Evolutionary conservation across 805 yeast genomes (phyloP).

Genomic region (Saitoella complicata): DNA sequence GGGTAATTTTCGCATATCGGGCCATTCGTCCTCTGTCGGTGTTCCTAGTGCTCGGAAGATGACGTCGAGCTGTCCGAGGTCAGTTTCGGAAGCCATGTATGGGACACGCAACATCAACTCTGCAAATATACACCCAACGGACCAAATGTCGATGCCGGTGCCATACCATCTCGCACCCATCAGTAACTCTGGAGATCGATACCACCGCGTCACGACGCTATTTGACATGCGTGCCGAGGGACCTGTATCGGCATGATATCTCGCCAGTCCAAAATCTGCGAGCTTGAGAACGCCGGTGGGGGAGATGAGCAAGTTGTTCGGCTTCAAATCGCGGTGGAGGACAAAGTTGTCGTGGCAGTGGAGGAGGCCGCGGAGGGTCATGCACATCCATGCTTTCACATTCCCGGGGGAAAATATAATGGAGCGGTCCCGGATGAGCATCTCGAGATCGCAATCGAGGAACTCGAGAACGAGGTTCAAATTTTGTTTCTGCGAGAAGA

Average conservation of each 20-base stretch:
- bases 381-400: conserved; percentile 81
- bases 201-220: conserved; percentile 96
- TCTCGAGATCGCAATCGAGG: conserved; percentile 81
- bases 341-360: conserved; percentile 89
- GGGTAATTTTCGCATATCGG: not conserved
- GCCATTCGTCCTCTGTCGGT: conserved; percentile 25
- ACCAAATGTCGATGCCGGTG: conserved; percentile 86
- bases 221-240: conserved; percentile 61
- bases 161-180: conserved; percentile 83
- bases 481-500: conserved; percentile 47
- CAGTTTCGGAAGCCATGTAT: conserved; percentile 72
- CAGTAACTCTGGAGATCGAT: conserved; percentile 85
- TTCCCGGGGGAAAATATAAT: conserved; percentile 71
- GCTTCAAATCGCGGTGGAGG: conserved; percentile 43
- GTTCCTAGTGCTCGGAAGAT: conserved; percentile 77
- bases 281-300: conserved; percentile 78
- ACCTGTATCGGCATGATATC: conserved; percentile 46
- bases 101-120: conserved; percentile 64
- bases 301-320: conserved; percentile 54
- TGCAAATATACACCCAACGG: conserved; percentile 71
- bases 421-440: conserved; percentile 63
- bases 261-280: conserved; percentile 95
- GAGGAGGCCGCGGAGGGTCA: conserved; percentile 88
- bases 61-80: conserved; percentile 58
- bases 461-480: conserved; percentile 84